Evolutionary conservation across 192 early-diverging fungal species (phyloP), one percentile per base, ranked within the genome.

Genomic region (Coemansia sp.): DNA sequence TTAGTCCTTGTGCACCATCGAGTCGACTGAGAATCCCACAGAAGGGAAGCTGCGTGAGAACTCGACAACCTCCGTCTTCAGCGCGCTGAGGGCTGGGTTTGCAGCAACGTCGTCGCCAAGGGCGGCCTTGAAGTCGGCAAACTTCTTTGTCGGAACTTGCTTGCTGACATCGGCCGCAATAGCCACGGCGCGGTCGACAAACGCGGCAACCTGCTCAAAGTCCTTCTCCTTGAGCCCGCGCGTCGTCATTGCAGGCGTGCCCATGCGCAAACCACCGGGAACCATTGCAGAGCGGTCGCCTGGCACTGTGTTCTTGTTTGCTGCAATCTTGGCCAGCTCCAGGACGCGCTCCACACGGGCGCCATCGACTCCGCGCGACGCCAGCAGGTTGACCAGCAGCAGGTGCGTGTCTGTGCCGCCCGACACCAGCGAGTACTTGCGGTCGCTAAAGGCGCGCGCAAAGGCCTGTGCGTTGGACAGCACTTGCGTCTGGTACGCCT

Each of bases 261-360:
- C 97, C 67, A 99, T 87, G 63, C 97, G 90, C 61, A 99, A 88
- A 52, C 97, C 97, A 63, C 92, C 90, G 20, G 96, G 97, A 38
- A 96, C 86, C 81, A 99, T 86, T 0, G 97, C 97, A 34, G 86
- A 88, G 75, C 93, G 95, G 78, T 99, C 97, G 16, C 95, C 95
- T 6, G 97, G 96, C 44, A 99, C 93, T 0, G 97, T 99, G 89
- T 99, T 99, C 86, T 99, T 99, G 87, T 99, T 99, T 46, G 94
- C 88, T 0, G 97, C 95, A 84, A 99, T 94, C 81, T 99, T 99
- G 79, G 88, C 91, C 63, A 97, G 86, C 84, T 99, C 97, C 44
- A 99, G 83, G 20, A 99, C 87, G 51, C 95, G 88, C 85, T 99
- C 96, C 0, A 97, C 95, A 66, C 97, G 92, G 1, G 95, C 95